phyloP scores from a whole-genome alignment of 1,284 basidiomycete genomes.

The Papiliotrema nemorosa region DNA sequence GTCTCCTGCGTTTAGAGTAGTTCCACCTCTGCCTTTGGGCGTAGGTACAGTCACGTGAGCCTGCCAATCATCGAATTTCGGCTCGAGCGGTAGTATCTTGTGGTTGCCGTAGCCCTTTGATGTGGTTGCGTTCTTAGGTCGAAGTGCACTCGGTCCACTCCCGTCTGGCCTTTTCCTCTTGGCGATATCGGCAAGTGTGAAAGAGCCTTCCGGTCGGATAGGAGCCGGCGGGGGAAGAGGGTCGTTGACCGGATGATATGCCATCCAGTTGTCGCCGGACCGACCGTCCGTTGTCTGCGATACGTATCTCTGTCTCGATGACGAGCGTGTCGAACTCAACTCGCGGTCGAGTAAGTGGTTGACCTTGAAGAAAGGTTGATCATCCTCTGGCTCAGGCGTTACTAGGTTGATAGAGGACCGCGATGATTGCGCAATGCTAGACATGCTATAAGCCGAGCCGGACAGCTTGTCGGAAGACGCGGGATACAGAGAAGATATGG shows the following conservation, averaged over 20 bases:
- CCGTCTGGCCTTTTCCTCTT: background rate
- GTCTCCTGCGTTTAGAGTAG: too few relatives aligned
- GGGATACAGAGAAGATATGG: too few relatives aligned
- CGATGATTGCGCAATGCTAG: too few relatives aligned
- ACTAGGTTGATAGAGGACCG: too few relatives aligned
- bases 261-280: background rate
- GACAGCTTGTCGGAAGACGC: too few relatives aligned
- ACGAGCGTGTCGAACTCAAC: too few relatives aligned
- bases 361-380: too few relatives aligned
- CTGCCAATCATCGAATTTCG: background rate
- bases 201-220: background rate
- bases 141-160: background rate
- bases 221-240: background rate
- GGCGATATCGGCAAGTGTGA: background rate
- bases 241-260: background rate
- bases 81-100: background rate
- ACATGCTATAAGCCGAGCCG: too few relatives aligned
- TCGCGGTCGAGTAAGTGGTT: too few relatives aligned
- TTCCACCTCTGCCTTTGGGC: slow-evolving; percentile 1
- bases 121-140: background rate
- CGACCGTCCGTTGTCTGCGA: too few relatives aligned
- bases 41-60: background rate
- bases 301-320: too few relatives aligned
- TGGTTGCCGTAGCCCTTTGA: background rate
- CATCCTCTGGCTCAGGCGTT: too few relatives aligned